Evolutionary conservation across 2,329 filamentous ascomycete genomes (phyloP).

Genomic region (Parasarocladium wereldwijsianum): DNA sequence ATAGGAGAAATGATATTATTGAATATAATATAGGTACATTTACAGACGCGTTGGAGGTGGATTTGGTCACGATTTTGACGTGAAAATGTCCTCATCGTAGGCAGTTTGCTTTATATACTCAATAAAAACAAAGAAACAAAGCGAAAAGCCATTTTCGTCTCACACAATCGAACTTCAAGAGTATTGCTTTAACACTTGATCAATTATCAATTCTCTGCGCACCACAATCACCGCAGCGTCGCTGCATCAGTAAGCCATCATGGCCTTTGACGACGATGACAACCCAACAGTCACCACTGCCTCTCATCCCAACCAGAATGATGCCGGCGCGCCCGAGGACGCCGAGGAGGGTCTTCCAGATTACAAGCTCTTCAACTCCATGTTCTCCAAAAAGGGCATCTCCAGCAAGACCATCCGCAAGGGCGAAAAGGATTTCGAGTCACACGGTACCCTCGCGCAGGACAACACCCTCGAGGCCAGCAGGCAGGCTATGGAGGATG

Average conservation of each 20-base stretch:
- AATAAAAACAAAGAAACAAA: too few species aligned
- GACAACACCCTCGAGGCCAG: constrained; percentile 65
- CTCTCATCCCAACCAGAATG: constrained; percentile 11
- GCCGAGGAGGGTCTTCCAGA: constrained; percentile 75
- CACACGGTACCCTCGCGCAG: constrained; percentile 75
- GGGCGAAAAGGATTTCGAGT: constrained; percentile 95
- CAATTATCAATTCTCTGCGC: too few species aligned
- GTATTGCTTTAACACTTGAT: too few species aligned
- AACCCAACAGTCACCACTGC: constrained; percentile 14
- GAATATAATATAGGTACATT: too few species aligned
- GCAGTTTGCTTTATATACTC: too few species aligned
- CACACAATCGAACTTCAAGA: too few species aligned
- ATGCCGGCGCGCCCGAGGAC: constrained; percentile 28
- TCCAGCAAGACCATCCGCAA: constrained; percentile 62
- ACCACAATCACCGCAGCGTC: neutral
- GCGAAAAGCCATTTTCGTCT: too few species aligned
- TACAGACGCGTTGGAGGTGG: too few species aligned
- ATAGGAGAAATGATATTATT: constrained; percentile 5
- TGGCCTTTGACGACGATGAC: constrained; percentile 31
- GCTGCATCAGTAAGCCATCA: too few species aligned
- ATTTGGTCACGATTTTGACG: too few species aligned
- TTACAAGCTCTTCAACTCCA: constrained; percentile 55
- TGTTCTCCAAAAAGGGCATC: constrained; percentile 34
- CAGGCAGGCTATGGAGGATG: constrained; percentile 77
- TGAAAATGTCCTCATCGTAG: too few species aligned